Evolutionary conservation across 2,329 filamentous ascomycete species (phyloP).

Genomic region (Fusarium citri): DNA sequence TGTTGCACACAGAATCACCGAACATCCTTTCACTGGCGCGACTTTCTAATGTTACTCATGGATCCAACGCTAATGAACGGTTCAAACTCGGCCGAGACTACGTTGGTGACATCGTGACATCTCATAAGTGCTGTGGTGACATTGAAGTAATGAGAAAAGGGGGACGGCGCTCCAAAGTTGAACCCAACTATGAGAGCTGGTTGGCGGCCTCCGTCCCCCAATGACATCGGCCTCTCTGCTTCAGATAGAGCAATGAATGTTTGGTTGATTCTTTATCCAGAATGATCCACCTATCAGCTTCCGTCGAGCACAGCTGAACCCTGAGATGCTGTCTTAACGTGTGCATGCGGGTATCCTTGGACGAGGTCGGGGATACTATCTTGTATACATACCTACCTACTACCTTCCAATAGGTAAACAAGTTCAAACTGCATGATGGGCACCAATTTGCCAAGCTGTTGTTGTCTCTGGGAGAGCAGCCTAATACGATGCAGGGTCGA

Average conservation of each 20-base stretch:
- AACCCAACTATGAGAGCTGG: neutral
- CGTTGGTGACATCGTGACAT: neutral
- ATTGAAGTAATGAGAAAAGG: neutral
- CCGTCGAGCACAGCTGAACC: constrained; percentile 12
- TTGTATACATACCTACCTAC: constrained; percentile 1
- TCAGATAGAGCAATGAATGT: neutral
- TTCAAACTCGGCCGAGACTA: constrained; percentile 16
- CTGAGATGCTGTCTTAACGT: constrained; percentile 28
- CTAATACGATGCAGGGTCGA: neutral
- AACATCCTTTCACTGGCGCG: constrained; percentile 18
- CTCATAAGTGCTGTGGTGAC: neutral
- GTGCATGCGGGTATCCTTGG: constrained; percentile 31
- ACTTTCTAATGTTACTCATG: constrained; percentile 20
- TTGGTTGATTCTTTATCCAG: neutral
- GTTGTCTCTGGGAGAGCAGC: neutral
- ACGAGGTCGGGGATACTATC: constrained; percentile 1
- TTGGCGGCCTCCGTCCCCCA: neutral
- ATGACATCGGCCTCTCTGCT: constrained; percentile 2
- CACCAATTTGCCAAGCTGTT: neutral
- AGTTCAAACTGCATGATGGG: neutral
- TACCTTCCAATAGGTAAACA: constrained; percentile 13
- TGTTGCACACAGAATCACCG: constrained; percentile 8
- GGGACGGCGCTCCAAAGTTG: neutral
- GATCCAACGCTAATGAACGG: neutral
- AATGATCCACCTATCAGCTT: constrained; percentile 27